These are phyloP conservation scores for Psophocarpus tetragonolobus DNA, from an alignment of 306 rosid species.

Conservation along the genomic window DNA sequence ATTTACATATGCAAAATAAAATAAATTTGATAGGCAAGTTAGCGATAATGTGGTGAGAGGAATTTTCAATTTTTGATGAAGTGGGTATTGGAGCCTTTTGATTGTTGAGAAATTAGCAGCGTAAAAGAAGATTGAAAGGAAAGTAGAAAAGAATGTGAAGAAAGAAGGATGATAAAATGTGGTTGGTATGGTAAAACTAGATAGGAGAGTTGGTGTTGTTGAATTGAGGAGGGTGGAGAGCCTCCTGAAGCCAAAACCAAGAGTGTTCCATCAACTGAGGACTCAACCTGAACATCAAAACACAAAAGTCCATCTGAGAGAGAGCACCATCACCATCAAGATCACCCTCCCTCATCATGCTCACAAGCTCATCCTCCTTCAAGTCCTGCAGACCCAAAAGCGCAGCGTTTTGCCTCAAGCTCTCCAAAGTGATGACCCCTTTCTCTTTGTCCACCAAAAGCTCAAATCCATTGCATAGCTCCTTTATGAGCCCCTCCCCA, in stretches of 20 bases:
- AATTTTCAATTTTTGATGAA: background rate
- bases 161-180: background rate
- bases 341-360: conserved; percentile 85
- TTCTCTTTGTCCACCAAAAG: conserved; percentile 78
- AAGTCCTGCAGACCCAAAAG: conserved; percentile 65
- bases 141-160: too few relatives aligned
- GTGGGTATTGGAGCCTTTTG: background rate
- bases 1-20: background rate
- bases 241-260: conserved; percentile 67
- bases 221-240: conserved; percentile 45
- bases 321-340: conserved; percentile 80
- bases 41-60: background rate
- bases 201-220: background rate
- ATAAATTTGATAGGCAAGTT: background rate
- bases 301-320: conserved; percentile 87
- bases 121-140: background rate
- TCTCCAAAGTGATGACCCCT: conserved; percentile 72
- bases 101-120: background rate
- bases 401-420: conserved; percentile 63
- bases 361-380: conserved; percentile 73
- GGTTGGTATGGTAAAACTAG: background rate
- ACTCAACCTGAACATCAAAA: conserved; percentile 92
- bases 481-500: conserved; percentile 77
- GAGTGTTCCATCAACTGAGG: conserved; percentile 79
- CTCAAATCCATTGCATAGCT: conserved; percentile 85